Percentiles rank a stretch among this genome's conserved stretches.
These are phyloP conservation scores for Acorus calamus DNA, from an alignment of 106 monocot genomes.

Conservation along the genomic window DNA sequence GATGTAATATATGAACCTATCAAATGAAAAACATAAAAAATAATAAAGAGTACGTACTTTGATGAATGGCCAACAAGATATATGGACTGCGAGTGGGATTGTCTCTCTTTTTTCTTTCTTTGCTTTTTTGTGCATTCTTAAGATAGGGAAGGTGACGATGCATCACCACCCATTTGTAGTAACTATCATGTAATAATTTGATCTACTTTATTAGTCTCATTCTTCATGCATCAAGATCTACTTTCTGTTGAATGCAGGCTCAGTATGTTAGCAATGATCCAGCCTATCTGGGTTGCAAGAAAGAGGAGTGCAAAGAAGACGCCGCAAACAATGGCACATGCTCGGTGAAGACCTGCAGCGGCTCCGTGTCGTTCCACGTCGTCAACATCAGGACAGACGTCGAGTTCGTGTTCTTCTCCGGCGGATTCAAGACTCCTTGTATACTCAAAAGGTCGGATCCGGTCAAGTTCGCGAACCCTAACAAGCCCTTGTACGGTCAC, in stretches of 20 bases:
- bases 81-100: no score
- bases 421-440: slow-evolving; percentile 53
- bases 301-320: slow-evolving; percentile 20
- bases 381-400: slow-evolving; percentile 59
- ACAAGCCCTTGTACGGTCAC: slow-evolving; percentile 40
- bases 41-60: no score
- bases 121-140: no score
- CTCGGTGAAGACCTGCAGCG: slow-evolving; percentile 31
- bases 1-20: no score
- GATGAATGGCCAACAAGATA: no score
- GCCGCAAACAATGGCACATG: slow-evolving; percentile 9
- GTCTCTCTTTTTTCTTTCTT: no score
- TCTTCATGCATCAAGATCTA: neutral
- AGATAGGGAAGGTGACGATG: no score
- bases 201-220: neutral
- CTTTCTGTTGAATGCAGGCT: slow-evolving; percentile 24
- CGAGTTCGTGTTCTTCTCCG: slow-evolving; percentile 65
- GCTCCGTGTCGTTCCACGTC: slow-evolving; percentile 50
- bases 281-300: slow-evolving; percentile 41
- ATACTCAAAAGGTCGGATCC: slow-evolving; percentile 35
- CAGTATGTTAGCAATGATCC: slow-evolving; percentile 60
- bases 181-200: no score
- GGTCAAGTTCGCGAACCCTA: slow-evolving; percentile 46
- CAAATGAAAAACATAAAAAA: no score
- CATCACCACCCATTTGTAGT: no score